Conservation (phyloP, 495 filamentous ascomycete species). For the Penicillium steckii region DNA sequence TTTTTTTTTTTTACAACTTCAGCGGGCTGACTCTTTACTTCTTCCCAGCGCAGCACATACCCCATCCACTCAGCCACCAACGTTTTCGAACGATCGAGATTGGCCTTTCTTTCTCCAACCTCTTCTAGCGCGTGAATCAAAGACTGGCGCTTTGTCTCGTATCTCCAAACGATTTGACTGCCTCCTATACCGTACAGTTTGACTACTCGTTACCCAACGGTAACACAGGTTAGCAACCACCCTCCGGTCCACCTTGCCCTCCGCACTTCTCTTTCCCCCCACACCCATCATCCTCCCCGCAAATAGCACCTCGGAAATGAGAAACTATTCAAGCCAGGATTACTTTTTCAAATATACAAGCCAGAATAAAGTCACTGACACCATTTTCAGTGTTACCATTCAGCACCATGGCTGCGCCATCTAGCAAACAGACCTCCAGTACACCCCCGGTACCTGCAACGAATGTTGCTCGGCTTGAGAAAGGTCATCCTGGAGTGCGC, state of each 20-base stretch:
- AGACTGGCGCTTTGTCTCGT: conserved; percentile 24
- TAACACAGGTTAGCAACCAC: conserved; percentile 16
- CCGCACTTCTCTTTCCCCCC: neutral
- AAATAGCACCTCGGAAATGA: neutral
- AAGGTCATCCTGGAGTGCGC: conserved; percentile 61
- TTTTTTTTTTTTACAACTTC: neutral
- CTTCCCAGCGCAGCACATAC: conserved; percentile 17
- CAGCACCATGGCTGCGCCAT: conserved; percentile 35
- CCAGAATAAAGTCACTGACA: neutral
- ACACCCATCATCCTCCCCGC: neutral
- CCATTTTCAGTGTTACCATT: neutral
- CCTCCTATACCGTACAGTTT: conserved; percentile 8
- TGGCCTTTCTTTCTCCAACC: conserved; percentile 2
- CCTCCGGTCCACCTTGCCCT: conserved; percentile 1
- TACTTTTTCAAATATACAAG: neutral
- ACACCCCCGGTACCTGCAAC: conserved; percentile 36
- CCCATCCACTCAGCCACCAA: conserved; percentile 12
- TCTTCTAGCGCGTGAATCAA: conserved; percentile 14
- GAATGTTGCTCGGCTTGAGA: conserved; percentile 67
- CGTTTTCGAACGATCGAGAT: conserved; percentile 14
- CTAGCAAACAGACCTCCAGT: conserved; percentile 32
- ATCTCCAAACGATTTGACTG: neutral
- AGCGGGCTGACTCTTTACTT: neutral
- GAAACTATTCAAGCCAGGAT: neutral
- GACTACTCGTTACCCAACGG: neutral